phyloP scores from a whole-genome alignment of 2,329 filamentous ascomycete species.

The Fusarium miscanthi region DNA sequence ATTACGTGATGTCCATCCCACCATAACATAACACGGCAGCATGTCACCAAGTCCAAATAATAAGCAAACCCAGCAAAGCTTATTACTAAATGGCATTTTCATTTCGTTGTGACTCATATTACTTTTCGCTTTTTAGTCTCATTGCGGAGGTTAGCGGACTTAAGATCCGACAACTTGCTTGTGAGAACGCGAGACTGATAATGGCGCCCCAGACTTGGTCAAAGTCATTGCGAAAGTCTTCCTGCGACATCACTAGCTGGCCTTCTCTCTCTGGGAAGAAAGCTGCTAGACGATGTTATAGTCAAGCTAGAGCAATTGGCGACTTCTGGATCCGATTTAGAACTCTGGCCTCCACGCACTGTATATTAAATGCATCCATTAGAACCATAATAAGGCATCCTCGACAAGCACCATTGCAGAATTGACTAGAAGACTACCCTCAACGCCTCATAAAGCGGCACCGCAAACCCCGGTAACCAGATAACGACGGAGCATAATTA shows the following conservation, averaged over 20 bases:
- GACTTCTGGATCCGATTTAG: too few relatives aligned
- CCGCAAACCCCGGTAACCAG: accelerated
- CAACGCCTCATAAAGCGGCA: not conserved
- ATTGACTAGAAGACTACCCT: not conserved
- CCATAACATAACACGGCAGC: not conserved
- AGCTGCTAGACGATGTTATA: too few relatives aligned
- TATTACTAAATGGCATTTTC: too few relatives aligned
- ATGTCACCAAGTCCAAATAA: not conserved
- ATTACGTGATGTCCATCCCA: not conserved
- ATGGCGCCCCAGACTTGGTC: not conserved
- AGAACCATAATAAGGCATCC: too few relatives aligned
- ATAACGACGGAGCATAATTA: accelerated
- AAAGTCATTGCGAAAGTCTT: accelerated
- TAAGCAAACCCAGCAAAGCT: not conserved
- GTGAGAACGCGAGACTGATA: not conserved
- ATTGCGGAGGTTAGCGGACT: not conserved
- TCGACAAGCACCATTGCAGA: too few relatives aligned
- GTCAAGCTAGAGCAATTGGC: too few relatives aligned
- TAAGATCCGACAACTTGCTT: not conserved
- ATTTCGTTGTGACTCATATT: not conserved
- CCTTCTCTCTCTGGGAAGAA: too few relatives aligned
- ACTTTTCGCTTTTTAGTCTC: not conserved
- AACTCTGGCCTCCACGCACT: too few relatives aligned
- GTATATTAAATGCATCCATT: too few relatives aligned
- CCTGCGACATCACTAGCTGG: accelerated